These are phyloP conservation scores for Aureobasidium zeae DNA, from an alignment of 2,329 filamentous ascomycete genomes.

Conservation along the genomic window DNA sequence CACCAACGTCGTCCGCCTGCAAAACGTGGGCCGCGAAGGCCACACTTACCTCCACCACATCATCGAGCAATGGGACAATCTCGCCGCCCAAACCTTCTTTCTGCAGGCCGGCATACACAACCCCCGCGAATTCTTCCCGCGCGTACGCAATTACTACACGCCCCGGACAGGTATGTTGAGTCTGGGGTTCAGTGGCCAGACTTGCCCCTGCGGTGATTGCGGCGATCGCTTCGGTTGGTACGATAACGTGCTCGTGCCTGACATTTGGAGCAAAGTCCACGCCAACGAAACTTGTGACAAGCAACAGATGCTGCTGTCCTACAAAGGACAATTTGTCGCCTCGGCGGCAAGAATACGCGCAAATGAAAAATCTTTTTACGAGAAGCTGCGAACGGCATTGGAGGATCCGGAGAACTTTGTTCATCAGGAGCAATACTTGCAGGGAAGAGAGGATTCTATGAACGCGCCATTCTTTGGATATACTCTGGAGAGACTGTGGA, in stretches of 20 bases:
- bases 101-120: slow-evolving; percentile 39
- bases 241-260: slow-evolving; percentile 28
- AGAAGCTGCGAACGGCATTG: slow-evolving; percentile 22
- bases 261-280: slow-evolving; percentile 18
- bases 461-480: too few species aligned
- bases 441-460: too few species aligned
- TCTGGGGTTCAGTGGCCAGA: slow-evolving; percentile 32
- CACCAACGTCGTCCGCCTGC: slow-evolving; percentile 23
- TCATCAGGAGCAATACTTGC: too few species aligned
- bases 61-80: slow-evolving; percentile 33
- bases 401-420: too few species aligned
- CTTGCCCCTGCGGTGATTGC: slow-evolving; percentile 35
- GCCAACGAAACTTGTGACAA: slow-evolving; percentile 13
- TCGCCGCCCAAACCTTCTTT: slow-evolving; percentile 41
- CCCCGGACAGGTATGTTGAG: slow-evolving; percentile 38
- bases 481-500: too few species aligned
- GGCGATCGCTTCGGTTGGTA: slow-evolving; percentile 34
- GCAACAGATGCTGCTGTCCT: slow-evolving; percentile 30
- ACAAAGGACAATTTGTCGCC: slow-evolving; percentile 41
- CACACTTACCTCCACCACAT: slow-evolving; percentile 42
- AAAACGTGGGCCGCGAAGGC: slow-evolving; percentile 38
- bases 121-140: slow-evolving; percentile 28
- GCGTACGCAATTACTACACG: slow-evolving; percentile 33
- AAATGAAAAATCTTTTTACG: slow-evolving; percentile 28
- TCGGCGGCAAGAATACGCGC: slow-evolving; percentile 36